A percentile compares a stretch with the other conserved stretches of the same genome.
phyloP scores from a whole-genome alignment of 202 grass and related monocot genomes.

The Musa balbisiana region DNA sequence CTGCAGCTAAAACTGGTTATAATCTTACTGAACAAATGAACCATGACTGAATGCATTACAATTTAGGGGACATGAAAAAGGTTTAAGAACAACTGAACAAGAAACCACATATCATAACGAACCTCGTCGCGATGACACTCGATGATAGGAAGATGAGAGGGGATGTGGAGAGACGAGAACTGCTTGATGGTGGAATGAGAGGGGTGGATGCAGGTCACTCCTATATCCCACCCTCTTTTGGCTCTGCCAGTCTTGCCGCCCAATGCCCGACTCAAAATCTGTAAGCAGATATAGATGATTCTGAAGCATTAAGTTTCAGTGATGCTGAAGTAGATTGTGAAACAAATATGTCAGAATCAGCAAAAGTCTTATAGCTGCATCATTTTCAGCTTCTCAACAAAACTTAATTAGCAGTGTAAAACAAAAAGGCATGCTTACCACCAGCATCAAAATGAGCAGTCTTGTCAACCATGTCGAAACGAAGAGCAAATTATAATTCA shows the following conservation, averaged over 20 bases:
- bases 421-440: no score
- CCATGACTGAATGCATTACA: not conserved
- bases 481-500: no score
- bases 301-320: not conserved
- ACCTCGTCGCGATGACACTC: slow-evolving; percentile 97
- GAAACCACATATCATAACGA: no score
- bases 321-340: not conserved
- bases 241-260: slow-evolving; percentile 67
- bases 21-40: not conserved
- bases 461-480: no score
- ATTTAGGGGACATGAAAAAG: no score
- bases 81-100: no score
- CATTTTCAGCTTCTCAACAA: no score
- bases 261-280: slow-evolving; percentile 79
- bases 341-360: not conserved
- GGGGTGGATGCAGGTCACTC: slow-evolving; percentile 85
- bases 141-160: slow-evolving; percentile 74
- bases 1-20: slow-evolving; percentile 7
- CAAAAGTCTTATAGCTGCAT: no score
- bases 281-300: not conserved
- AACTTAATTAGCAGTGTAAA: no score
- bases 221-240: slow-evolving; percentile 78
- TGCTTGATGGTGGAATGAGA: slow-evolving; percentile 48
- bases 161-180: slow-evolving; percentile 57
- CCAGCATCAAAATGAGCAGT: no score